A percentile compares a stretch with the other conserved stretches of the same genome.
phyloP scores from a whole-genome alignment of 1,284 basidiomycete species.

The Rhodotorula sp. region DNA sequence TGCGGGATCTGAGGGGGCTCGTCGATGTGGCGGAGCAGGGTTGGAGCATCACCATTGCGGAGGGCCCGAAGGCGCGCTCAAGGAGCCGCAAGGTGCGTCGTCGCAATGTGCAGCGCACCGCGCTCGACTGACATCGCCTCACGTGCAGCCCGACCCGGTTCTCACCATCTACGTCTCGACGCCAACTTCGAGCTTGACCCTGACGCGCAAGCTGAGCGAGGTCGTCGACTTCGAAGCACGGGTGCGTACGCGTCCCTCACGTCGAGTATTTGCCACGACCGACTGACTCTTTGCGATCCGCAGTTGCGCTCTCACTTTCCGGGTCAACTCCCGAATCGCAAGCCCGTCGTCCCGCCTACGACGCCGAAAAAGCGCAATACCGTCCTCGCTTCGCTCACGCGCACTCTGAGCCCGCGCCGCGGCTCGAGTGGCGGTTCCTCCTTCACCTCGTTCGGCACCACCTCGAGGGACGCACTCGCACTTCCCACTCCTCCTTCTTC shows the following conservation, averaged over 20 bases:
- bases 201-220: constrained; percentile 20
- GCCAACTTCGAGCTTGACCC: constrained; percentile 25
- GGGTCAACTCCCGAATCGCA: constrained; percentile 11
- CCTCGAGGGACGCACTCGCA: not conserved
- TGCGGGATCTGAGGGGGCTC: constrained; percentile 16
- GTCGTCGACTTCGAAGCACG: constrained; percentile 30
- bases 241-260: not conserved
- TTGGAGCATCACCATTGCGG: constrained; percentile 30
- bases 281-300: not conserved
- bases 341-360: not conserved
- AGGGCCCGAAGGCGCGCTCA: constrained; percentile 15
- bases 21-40: not conserved
- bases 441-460: constrained; percentile 8
- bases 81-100: constrained; percentile 20
- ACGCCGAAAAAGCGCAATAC: constrained; percentile 29
- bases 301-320: constrained; percentile 32
- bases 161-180: constrained; percentile 38
- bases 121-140: not conserved
- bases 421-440: not conserved
- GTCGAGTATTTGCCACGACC: too few relatives aligned
- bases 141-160: constrained; percentile 11
- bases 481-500: not conserved
- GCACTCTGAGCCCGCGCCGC: constrained; percentile 37
- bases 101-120: not conserved
- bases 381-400: constrained; percentile 35